Conservation (phyloP, 2,329 filamentous ascomycete genomes). For the Chaetomiaceae sp. region DNA sequence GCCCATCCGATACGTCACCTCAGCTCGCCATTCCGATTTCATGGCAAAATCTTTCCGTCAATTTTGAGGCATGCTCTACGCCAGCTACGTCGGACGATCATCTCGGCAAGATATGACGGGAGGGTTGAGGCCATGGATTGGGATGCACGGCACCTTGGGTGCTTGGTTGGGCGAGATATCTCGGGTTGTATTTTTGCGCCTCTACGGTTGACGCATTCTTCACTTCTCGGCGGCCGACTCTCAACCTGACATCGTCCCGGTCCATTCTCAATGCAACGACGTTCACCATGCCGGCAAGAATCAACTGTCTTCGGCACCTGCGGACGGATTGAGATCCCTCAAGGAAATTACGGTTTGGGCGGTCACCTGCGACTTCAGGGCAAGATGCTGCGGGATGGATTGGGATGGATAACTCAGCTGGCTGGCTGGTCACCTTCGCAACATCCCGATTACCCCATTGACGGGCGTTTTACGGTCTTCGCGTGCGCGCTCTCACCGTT, state of each 20-base stretch:
- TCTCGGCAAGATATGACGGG: background rate
- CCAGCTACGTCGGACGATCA: conserved; percentile 1
- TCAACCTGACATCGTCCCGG: background rate
- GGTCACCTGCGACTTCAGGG: no score
- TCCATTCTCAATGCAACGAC: background rate
- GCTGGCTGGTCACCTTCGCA: background rate
- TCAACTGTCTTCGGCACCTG: background rate
- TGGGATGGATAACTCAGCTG: background rate
- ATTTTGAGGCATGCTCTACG: background rate
- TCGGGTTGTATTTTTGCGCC: conserved; percentile 6
- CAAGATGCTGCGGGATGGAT: background rate
- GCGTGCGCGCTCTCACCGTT: background rate
- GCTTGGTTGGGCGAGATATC: background rate
- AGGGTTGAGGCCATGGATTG: background rate
- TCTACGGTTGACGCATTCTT: no score
- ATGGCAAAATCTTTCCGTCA: background rate
- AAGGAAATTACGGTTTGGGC: background rate
- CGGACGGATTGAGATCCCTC: background rate
- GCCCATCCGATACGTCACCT: conserved; percentile 7
- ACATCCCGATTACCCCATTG: no score
- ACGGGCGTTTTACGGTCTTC: background rate
- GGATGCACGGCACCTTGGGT: background rate
- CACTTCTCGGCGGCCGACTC: background rate
- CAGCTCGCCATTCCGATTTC: background rate
- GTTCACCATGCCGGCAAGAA: background rate